Percentiles rank a stretch among this genome's conserved stretches.
phyloP scores from a whole-genome alignment of 768 basidiomycete genomes.

The Suillus occidentalis region DNA sequence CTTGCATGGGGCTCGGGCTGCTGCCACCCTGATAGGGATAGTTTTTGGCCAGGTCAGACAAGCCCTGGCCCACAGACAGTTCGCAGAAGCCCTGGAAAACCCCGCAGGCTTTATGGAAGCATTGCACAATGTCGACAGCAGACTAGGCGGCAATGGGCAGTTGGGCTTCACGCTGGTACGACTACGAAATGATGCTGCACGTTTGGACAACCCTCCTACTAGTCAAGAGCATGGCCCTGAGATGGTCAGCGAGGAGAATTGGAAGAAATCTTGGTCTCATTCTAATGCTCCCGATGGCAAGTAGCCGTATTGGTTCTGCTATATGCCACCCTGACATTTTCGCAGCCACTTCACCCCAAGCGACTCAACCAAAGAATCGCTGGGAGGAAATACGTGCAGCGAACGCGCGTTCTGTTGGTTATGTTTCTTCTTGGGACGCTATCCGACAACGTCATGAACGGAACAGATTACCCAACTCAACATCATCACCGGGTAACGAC shows the following conservation, averaged over 20 bases:
- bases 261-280: constrained; percentile 11
- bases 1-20: constrained; percentile 23
- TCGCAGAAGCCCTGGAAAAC: constrained; percentile 31
- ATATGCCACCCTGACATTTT: not conserved
- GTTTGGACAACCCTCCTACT: not conserved
- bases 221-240: constrained; percentile 15
- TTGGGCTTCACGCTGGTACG: constrained; percentile 25
- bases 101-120: constrained; percentile 31
- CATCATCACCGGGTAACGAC: constrained; percentile 9
- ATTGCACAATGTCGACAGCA: constrained; percentile 31
- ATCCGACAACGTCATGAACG: constrained; percentile 61
- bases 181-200: constrained; percentile 17
- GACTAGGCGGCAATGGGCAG: constrained; percentile 31
- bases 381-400: constrained; percentile 70
- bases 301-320: not conserved
- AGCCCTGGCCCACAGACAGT: constrained; percentile 28
- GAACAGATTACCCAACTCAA: constrained; percentile 17
- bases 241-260: constrained; percentile 17
- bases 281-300: constrained; percentile 5
- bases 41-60: constrained; percentile 35
- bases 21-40: constrained; percentile 29
- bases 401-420: constrained; percentile 41
- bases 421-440: constrained; percentile 63
- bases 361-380: constrained; percentile 32
- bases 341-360: not conserved